Evolutionary conservation across 805 yeast genomes (phyloP).

Genomic region (Candida verbasci): DNA sequence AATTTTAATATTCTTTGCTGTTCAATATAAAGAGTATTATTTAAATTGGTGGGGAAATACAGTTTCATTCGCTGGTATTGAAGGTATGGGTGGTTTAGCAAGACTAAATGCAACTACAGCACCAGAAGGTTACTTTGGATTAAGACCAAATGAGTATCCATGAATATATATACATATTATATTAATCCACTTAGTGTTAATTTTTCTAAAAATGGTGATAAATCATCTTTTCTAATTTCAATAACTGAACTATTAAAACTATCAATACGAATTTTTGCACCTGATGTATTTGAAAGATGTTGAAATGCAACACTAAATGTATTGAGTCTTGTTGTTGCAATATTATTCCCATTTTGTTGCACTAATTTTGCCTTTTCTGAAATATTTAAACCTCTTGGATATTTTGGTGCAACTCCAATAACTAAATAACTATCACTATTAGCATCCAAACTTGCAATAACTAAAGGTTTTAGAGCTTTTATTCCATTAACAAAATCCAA

Average conservation of each 20-base stretch:
- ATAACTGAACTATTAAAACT: constrained; percentile 93
- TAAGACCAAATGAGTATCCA: constrained; percentile 22
- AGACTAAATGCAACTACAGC: constrained; percentile 16
- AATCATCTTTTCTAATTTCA: constrained; percentile 83
- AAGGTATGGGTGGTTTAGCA: constrained; percentile 2
- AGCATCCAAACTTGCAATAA: constrained; percentile 77
- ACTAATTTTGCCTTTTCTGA: constrained; percentile 29
- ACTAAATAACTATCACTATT: constrained; percentile 76
- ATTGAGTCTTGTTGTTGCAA: constrained; percentile 54
- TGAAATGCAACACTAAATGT: constrained; percentile 91
- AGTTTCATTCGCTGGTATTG: constrained; percentile 11
- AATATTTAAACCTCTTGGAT: constrained; percentile 46
- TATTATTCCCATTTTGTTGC: constrained; percentile 27
- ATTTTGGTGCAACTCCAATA: constrained; percentile 83
- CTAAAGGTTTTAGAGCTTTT: constrained; percentile 62
- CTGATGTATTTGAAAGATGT: constrained; percentile 75
- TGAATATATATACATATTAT: constrained; percentile 10
- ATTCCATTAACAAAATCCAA: constrained; percentile 46
- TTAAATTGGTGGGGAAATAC: constrained; percentile 62
- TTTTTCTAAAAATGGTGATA: constrained; percentile 81
- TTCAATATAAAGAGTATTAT: constrained; percentile 37
- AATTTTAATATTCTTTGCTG: constrained; percentile 50
- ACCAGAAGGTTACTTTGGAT: constrained; percentile 31
- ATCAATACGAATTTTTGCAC: constrained; percentile 86
- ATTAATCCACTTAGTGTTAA: constrained; percentile 66